Base-by-base conservation (phyloP, 176 grass and related monocot genomes). In the Oryza rufipogon region DNA sequence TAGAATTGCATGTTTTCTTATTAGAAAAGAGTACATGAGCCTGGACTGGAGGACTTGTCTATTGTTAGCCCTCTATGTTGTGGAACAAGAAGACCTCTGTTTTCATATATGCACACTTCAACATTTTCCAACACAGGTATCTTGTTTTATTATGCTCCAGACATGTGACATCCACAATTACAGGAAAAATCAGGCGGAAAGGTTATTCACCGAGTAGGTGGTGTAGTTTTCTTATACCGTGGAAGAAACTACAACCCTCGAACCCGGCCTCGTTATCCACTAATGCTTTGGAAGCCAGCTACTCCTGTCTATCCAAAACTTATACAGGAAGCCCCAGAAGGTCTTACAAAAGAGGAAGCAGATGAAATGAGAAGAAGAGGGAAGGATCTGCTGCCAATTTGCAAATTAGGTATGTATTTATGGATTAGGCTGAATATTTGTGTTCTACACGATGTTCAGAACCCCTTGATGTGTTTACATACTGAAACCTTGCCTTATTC, bases 201-300 rank as follows among this genome's bases (percentile, higher is more conserved):
- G 63, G 87, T 98, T 61, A 89, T 98, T 86, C 84, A 95, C 32
- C 68, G 87, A 87, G 73, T 83, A 42, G 96, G 93, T 46, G 96
- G 96, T 4, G 81, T 93, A 67, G 74, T 95, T 78, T 98, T 87
- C 73, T 85, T 95, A 63, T 95, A 93, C 60, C 84, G 91, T 82
- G 96, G 96, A 51, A 91, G 96, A 85, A 67, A 95, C 86, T 98
- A 98, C 11, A 39, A 94, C 8, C 84, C 86, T 22, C 86, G 74
- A 26, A 90, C 73, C 17, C 85, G 96, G 56, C 96, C 96, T 42
- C 89, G 90, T 30, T 98, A 94, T 83, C 96, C 96, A 14, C 79
- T 95, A 85, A 98, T 98, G 96, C 89, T 95, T 17, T 98, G 96
- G 96, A 98, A 98, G 68, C 96, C 96, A 75, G 93, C 96, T 9